These are phyloP conservation scores for Fusarium graminum DNA, from an alignment of 2,329 filamentous ascomycete species.

Conservation along the genomic window DNA sequence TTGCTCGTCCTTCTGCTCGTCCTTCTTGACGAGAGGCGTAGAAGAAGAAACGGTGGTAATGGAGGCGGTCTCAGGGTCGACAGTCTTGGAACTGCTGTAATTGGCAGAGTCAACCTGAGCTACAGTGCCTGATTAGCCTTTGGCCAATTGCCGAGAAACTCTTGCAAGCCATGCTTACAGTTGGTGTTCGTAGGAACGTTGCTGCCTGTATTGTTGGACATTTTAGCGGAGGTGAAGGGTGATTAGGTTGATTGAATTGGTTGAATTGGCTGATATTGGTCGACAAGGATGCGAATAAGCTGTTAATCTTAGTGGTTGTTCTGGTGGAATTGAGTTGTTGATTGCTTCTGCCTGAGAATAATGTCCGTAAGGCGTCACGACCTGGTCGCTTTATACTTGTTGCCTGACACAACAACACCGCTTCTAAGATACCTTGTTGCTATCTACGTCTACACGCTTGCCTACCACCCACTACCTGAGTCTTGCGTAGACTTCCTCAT, in stretches of 20 bases:
- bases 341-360: constrained; percentile 27
- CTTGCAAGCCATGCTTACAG: constrained; percentile 31
- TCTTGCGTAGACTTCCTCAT: constrained; percentile 31
- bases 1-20: constrained; percentile 18
- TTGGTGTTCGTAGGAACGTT: constrained; percentile 24
- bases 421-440: background rate
- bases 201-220: constrained; percentile 32
- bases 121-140: constrained; percentile 19
- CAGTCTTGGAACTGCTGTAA: constrained; percentile 23
- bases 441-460: background rate
- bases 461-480: background rate
- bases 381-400: constrained; percentile 41
- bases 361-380: constrained; percentile 14
- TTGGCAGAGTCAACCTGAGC: constrained; percentile 31
- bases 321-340: constrained; percentile 5
- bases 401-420: constrained; percentile 1
- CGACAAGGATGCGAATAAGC: constrained; percentile 5
- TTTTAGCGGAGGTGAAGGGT: constrained; percentile 13
- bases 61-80: constrained; percentile 47
- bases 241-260: constrained; percentile 1
- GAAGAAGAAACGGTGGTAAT: constrained; percentile 46
- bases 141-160: background rate
- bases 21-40: constrained; percentile 44
- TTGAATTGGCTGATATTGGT: constrained; percentile 2
- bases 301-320: constrained; percentile 17